Evolutionary conservation across 2,329 filamentous ascomycete genomes (phyloP).

Genomic region (Pseudogymnoascus sp.): DNA sequence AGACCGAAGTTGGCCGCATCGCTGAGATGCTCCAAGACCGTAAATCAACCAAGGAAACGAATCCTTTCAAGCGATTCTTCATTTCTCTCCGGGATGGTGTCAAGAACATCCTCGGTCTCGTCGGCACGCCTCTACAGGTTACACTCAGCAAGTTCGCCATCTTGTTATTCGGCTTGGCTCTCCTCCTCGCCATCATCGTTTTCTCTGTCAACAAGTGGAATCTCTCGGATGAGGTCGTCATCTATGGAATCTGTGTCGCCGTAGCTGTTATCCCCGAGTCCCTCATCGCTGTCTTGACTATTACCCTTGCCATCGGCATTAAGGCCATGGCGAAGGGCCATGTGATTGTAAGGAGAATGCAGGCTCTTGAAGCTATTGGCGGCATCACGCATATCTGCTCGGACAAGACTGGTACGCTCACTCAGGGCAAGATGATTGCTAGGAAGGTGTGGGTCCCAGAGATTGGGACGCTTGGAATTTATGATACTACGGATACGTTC

Average conservation of each 20-base stretch:
- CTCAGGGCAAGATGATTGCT: constrained; percentile 60
- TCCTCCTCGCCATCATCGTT: constrained; percentile 54
- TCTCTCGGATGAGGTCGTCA: constrained; percentile 49
- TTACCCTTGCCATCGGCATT: constrained; percentile 62
- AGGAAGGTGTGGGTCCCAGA: constrained; percentile 55
- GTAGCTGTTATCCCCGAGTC: constrained; percentile 62
- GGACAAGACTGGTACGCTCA: constrained; percentile 63
- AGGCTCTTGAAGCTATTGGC: constrained; percentile 59
- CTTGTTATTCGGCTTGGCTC: constrained; percentile 65
- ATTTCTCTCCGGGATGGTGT: constrained; percentile 37
- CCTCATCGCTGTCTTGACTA: constrained; percentile 62
- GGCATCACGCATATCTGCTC: constrained; percentile 65
- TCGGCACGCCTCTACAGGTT: constrained; percentile 77
- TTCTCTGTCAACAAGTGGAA: constrained; percentile 51
- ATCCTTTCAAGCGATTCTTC: constrained; percentile 39
- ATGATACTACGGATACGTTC: constrained; percentile 50
- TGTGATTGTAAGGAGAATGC: constrained; percentile 59
- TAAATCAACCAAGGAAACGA: constrained; percentile 44
- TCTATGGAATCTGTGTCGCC: constrained; percentile 54
- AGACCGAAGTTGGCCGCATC: constrained; percentile 69
- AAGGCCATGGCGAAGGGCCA: constrained; percentile 58
- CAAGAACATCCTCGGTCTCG: constrained; percentile 53
- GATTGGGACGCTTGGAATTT: constrained; percentile 45
- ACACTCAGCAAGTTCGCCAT: constrained; percentile 82
- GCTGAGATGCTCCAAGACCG: constrained; percentile 59